These are phyloP conservation scores for Euphorbia schlechtendalii DNA, from an alignment of 441 rosid species.

Conservation along the genomic window DNA sequence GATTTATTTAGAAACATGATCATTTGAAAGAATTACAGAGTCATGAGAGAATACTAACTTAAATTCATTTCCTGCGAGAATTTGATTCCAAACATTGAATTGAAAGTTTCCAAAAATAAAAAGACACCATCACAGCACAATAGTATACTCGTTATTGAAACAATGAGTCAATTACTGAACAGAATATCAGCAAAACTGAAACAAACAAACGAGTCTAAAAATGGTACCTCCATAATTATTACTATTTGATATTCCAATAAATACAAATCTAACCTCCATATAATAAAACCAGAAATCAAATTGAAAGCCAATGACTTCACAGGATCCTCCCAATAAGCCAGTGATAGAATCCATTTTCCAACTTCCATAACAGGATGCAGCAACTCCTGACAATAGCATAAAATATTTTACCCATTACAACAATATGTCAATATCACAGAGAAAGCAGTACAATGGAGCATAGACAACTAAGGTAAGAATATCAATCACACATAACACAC, in stretches of 20 bases:
- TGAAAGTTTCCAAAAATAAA: neutral
- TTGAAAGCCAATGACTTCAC: conserved; percentile 67
- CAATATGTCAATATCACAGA: neutral
- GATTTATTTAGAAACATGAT: neutral
- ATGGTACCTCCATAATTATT: neutral
- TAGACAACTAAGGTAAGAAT: neutral
- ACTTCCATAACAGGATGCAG: conserved; percentile 59
- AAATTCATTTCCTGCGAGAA: neutral
- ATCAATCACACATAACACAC: conserved; percentile 1
- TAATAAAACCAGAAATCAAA: conserved; percentile 46
- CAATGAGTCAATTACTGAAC: neutral
- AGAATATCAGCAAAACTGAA: neutral
- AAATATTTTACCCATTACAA: neutral
- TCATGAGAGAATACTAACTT: neutral
- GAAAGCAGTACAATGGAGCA: neutral
- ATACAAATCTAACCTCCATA: conserved; percentile 49
- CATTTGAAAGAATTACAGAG: neutral
- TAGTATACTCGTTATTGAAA: neutral
- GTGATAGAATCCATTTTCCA: conserved; percentile 49
- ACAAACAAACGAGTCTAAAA: neutral
- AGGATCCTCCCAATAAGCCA: conserved; percentile 73
- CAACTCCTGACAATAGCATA: conserved; percentile 52
- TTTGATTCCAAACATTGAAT: neutral
- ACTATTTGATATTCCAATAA: neutral
- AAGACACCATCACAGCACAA: neutral